phyloP scores from a whole-genome alignment of 306 rosid genomes.

The Fragaria ananassa region DNA sequence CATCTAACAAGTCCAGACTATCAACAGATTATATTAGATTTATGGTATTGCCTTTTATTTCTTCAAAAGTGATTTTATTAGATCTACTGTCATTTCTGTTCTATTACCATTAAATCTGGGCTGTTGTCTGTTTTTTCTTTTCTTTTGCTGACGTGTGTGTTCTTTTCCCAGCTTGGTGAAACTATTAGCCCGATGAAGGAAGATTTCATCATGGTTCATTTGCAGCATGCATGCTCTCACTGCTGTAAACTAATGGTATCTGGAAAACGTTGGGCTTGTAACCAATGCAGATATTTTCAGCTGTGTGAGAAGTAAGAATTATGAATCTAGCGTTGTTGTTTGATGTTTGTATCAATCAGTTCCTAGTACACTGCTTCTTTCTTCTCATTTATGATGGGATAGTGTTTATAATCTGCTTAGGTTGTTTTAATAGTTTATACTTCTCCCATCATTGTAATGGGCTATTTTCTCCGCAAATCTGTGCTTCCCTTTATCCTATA shows the following conservation, averaged over 20 bases:
- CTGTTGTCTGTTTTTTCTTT: neutral
- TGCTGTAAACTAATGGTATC: conserved; percentile 87
- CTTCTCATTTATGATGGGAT: neutral
- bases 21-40: neutral
- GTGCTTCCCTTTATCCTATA: neutral
- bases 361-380: neutral
- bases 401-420: neutral
- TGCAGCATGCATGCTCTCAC: conserved; percentile 78
- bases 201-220: conserved; percentile 97
- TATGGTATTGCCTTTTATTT: neutral
- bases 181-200: conserved; percentile 97
- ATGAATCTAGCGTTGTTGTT: conserved; percentile 8
- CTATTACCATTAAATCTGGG: neutral
- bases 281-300: conserved; percentile 86
- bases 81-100: neutral
- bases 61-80: neutral
- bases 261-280: conserved; percentile 85
- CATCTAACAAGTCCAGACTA: neutral
- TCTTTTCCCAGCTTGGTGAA: conserved; percentile 82
- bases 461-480: neutral
- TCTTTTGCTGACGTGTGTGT: conserved; percentile 22
- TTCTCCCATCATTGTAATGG: neutral
- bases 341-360: neutral
- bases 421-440: neutral
- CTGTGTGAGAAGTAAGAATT: conserved; percentile 81